Evolutionary conservation across 768 basidiomycete genomes (phyloP).

Genomic region (Mycena rebaudengoi): DNA sequence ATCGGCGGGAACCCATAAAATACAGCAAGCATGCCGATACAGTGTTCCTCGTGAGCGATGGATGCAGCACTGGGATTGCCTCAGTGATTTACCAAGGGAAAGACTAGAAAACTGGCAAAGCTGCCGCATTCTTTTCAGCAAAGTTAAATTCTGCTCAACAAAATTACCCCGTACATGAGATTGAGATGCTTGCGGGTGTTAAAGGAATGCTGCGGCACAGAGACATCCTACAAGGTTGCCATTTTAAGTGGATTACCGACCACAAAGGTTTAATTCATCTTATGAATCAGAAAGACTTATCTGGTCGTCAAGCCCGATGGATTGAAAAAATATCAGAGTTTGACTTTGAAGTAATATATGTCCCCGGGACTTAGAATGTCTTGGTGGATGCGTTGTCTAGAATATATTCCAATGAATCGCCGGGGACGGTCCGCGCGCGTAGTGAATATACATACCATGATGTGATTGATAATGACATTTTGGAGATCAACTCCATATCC

Average conservation of each 20-base stretch:
- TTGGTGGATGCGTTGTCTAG: not conserved
- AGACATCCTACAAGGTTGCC: slow-evolving; percentile 9
- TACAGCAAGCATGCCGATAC: not conserved
- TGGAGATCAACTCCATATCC: not conserved
- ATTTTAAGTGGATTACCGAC: slow-evolving; percentile 19
- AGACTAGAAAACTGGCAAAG: slow-evolving; percentile 32
- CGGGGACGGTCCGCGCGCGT: not conserved
- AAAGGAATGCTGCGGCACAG: slow-evolving; percentile 22
- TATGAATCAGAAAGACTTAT: slow-evolving; percentile 1
- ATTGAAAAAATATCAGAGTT: slow-evolving; percentile 13
- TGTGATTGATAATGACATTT: not conserved
- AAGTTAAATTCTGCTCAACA: slow-evolving; percentile 29
- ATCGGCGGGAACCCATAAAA: not conserved
- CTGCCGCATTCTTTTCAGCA: slow-evolving; percentile 34
- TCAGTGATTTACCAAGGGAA: slow-evolving; percentile 13
- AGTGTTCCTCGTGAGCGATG: not conserved
- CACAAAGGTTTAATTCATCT: slow-evolving; percentile 11
- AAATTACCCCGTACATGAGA: slow-evolving; percentile 20
- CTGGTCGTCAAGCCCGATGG: too few species aligned
- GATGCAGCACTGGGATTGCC: not conserved
- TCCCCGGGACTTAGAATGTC: slow-evolving; percentile 3
- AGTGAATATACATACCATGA: not conserved
- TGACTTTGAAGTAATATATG: slow-evolving; percentile 12
- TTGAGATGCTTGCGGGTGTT: slow-evolving; percentile 22
- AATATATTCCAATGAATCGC: not conserved